Conservation (phyloP, 345 rosid genomes). For the Nephelium lappaceum region DNA sequence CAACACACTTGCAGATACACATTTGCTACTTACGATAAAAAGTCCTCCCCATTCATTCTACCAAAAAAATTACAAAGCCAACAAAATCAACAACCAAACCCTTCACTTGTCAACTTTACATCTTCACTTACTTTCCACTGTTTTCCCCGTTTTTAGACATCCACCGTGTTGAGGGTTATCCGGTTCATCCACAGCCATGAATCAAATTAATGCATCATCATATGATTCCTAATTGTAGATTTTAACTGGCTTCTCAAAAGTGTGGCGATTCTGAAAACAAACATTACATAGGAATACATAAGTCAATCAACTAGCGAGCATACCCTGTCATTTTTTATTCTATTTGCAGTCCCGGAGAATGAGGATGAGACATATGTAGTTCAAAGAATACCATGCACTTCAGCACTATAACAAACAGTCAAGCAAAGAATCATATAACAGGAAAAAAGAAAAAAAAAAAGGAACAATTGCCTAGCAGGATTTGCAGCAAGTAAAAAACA, state of each 20-base stretch:
- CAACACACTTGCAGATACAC: constrained; percentile 25
- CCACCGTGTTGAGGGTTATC: constrained; percentile 14
- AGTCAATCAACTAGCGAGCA: not conserved
- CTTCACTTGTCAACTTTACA: constrained; percentile 7
- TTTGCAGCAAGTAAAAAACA: not conserved
- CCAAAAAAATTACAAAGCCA: constrained; percentile 29
- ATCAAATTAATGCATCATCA: constrained; percentile 14
- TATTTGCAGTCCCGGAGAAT: not conserved
- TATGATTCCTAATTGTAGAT: constrained; percentile 59
- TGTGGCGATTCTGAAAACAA: constrained; percentile 65
- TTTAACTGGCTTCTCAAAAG: constrained; percentile 73
- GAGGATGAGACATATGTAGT: no score
- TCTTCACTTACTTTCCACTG: constrained; percentile 10
- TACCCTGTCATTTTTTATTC: not conserved
- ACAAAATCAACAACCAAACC: constrained; percentile 22
- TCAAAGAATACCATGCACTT: not conserved
- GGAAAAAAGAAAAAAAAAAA: not conserved
- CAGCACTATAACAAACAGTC: not conserved
- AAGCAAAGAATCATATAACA: not conserved
- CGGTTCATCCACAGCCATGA: constrained; percentile 18
- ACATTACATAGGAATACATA: not conserved
- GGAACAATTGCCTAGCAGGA: not conserved
- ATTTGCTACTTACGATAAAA: constrained; percentile 14
- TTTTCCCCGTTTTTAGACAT: constrained; percentile 12
- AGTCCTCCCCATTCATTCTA: constrained; percentile 15